These are phyloP conservation scores for Colletotrichum liriopes DNA, from an alignment of 2,329 filamentous ascomycete genomes.

Conservation along the genomic window DNA sequence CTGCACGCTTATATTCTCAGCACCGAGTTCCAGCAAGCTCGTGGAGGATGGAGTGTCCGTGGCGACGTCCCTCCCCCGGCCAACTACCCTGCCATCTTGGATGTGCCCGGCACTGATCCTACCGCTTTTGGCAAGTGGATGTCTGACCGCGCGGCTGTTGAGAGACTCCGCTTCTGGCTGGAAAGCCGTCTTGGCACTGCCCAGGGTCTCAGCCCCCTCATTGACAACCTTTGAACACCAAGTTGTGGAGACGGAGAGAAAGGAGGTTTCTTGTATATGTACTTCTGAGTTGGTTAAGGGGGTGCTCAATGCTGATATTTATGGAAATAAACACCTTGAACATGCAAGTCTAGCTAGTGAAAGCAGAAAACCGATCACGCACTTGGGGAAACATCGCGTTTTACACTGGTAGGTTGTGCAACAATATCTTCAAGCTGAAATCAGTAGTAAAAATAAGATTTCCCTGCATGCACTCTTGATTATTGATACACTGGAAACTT, in stretches of 20 bases:
- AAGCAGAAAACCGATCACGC: too few relatives aligned
- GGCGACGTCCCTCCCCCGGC: slow-evolving; percentile 51
- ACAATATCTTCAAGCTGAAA: too few relatives aligned
- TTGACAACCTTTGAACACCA: slow-evolving; percentile 21
- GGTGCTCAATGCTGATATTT: too few relatives aligned
- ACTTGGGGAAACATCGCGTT: too few relatives aligned
- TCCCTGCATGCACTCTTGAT: too few relatives aligned
- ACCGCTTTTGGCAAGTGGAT: slow-evolving; percentile 59
- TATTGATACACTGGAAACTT: too few relatives aligned
- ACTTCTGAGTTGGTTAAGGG: neutral
- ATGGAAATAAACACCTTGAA: too few relatives aligned
- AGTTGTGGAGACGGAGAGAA: too few relatives aligned
- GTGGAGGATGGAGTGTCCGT: slow-evolving; percentile 53
- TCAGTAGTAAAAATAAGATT: too few relatives aligned
- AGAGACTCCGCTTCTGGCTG: slow-evolving; percentile 59
- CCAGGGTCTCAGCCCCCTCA: slow-evolving; percentile 58
- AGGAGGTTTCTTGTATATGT: neutral
- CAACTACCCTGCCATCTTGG: slow-evolving; percentile 50
- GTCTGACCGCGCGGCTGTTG: slow-evolving; percentile 57
- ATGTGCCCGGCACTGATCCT: slow-evolving; percentile 54
- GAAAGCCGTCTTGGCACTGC: slow-evolving; percentile 60
- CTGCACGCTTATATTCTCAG: slow-evolving; percentile 64
- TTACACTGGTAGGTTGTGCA: too few relatives aligned
- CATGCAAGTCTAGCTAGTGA: too few relatives aligned
- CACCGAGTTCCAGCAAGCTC: slow-evolving; percentile 54